These are phyloP conservation scores for Phytophthora meadii DNA, from an alignment of 352 stramenopile species.

Conservation along the genomic window DNA sequence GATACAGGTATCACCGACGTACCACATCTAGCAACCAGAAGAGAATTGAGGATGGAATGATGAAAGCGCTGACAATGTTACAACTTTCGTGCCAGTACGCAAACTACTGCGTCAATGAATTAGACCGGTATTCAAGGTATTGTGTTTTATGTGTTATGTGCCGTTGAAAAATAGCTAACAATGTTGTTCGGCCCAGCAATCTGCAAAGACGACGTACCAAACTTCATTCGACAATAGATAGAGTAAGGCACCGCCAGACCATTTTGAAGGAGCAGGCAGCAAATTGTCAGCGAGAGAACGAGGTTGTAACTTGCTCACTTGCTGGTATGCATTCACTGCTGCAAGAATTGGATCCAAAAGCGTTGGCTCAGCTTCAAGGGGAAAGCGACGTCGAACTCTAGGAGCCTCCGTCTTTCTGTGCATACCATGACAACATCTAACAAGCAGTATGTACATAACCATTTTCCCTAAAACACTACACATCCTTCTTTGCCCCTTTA, in stretches of 20 bases:
- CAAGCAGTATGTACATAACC: constrained; percentile 25
- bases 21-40: background rate
- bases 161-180: background rate
- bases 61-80: constrained; percentile 48
- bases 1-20: background rate
- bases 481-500: constrained; percentile 29
- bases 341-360: constrained; percentile 42
- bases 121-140: constrained; percentile 49
- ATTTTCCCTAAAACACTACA: constrained; percentile 13
- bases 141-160: background rate
- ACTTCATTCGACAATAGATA: constrained; percentile 10
- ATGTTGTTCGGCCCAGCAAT: constrained; percentile 13
- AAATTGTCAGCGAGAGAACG: constrained; percentile 43
- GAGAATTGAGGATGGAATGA: constrained; percentile 1
- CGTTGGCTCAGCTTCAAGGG: constrained; percentile 20
- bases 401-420: too few relatives aligned
- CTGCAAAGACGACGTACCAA: constrained; percentile 15
- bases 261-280: constrained; percentile 29
- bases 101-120: constrained; percentile 41
- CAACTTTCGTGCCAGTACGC: constrained; percentile 77
- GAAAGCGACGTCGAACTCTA: constrained; percentile 2
- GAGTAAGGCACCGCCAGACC: constrained; percentile 12
- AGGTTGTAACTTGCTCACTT: constrained; percentile 43
- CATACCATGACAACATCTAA: background rate
- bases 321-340: constrained; percentile 54